Evolutionary conservation across 2,329 filamentous ascomycete genomes (phyloP).

Genomic region (Hirsutella minnesotensis): DNA sequence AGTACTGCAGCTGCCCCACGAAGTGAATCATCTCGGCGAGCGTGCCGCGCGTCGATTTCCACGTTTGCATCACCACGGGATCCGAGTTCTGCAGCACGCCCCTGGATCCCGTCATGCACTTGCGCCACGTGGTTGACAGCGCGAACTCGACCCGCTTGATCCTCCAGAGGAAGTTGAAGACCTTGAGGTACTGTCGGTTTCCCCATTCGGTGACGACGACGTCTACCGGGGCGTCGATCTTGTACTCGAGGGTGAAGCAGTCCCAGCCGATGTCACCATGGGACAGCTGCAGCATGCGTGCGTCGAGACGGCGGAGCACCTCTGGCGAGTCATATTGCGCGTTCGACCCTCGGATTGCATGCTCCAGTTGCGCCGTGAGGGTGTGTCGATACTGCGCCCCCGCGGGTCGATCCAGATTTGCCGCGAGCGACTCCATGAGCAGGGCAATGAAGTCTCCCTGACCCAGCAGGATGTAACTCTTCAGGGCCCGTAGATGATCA

Average conservation of each 20-base stretch:
- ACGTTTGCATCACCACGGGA: conserved; percentile 57
- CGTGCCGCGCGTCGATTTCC: conserved; percentile 80
- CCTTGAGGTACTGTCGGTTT: conserved; percentile 91
- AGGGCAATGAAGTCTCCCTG: conserved; percentile 96
- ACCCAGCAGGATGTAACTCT: conserved; percentile 87
- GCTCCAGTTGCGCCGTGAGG: conserved; percentile 91
- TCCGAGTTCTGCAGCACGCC: conserved; percentile 77
- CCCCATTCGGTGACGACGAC: conserved; percentile 96
- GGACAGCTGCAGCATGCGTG: conserved; percentile 93
- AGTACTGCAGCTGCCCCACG: conserved; percentile 92
- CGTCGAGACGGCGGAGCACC: conserved; percentile 81
- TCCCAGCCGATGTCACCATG: conserved; percentile 99
- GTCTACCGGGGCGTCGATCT: conserved; percentile 91
- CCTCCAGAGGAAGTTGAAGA: conserved; percentile 98
- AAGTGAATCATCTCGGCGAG: conserved; percentile 99
- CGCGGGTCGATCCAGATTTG: conserved; percentile 89
- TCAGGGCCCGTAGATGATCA: conserved; percentile 80
- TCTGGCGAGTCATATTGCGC: conserved; percentile 91
- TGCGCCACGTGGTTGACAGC: conserved; percentile 79
- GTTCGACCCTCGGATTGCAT: conserved; percentile 93
- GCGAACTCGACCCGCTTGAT: conserved; percentile 97
- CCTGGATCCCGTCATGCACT: conserved; percentile 87
- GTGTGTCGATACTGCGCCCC: conserved; percentile 95
- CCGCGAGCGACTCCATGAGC: conserved; percentile 89
- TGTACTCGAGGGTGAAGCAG: conserved; percentile 97